phyloP scores from a whole-genome alignment of 805 yeast genomes.

The Spathaspora girioi region DNA sequence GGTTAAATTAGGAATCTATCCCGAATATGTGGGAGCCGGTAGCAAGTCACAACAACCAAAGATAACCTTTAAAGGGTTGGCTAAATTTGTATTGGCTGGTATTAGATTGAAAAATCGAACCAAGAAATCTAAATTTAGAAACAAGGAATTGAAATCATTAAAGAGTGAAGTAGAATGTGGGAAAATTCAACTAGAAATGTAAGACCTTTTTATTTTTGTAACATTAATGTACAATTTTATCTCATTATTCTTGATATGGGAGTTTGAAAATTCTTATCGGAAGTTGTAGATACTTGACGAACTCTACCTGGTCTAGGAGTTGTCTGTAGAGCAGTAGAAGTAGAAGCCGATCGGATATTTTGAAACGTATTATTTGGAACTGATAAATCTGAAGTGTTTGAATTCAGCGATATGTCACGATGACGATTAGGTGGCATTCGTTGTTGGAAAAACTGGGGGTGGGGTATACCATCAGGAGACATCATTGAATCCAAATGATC shows the following conservation, averaged over 20 bases:
- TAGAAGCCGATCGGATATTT: slow-evolving; percentile 12
- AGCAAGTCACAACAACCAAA: slow-evolving; percentile 10
- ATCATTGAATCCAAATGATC: slow-evolving; percentile 2
- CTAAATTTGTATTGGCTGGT: slow-evolving; percentile 34
- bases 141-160: slow-evolving; percentile 21
- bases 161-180: slow-evolving; percentile 29
- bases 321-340: slow-evolving; percentile 25
- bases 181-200: slow-evolving; percentile 11
- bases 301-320: slow-evolving; percentile 33
- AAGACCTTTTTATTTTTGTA: neutral
- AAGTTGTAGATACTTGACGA: slow-evolving; percentile 33
- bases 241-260: slow-evolving; percentile 39
- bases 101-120: slow-evolving; percentile 30
- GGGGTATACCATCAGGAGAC: neutral
- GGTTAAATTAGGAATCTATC: slow-evolving; percentile 30
- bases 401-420: slow-evolving; percentile 32
- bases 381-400: slow-evolving; percentile 23
- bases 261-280: slow-evolving; percentile 38
- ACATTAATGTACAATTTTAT: slow-evolving; percentile 8
- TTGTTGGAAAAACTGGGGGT: slow-evolving; percentile 13
- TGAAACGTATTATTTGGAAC: slow-evolving; percentile 19
- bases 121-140: slow-evolving; percentile 24
- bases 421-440: slow-evolving; percentile 22
- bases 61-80: slow-evolving; percentile 28
- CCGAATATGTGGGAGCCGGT: slow-evolving; percentile 23